A percentile compares a stretch with the other conserved stretches of the same genome.
These are phyloP conservation scores for Aspergillus sp. DNA, from an alignment of 2,329 filamentous ascomycete genomes.

Conservation along the genomic window DNA sequence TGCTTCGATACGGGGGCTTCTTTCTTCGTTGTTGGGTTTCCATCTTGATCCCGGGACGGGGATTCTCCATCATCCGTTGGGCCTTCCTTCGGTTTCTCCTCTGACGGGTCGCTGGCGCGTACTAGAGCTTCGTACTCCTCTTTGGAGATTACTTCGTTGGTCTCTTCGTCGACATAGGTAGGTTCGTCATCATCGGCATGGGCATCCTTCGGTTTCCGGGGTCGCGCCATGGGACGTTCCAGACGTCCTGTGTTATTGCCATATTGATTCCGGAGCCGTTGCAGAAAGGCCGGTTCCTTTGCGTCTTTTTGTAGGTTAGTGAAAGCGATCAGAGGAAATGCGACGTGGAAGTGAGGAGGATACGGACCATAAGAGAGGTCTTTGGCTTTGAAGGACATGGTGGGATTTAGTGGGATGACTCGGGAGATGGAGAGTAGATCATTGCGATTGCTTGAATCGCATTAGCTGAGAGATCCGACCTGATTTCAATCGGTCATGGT, in stretches of 20 bases:
- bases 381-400: slow-evolving; percentile 44
- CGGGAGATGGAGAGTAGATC: not conserved
- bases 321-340: slow-evolving; percentile 4
- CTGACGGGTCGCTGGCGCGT: slow-evolving; percentile 19
- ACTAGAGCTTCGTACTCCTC: slow-evolving; percentile 43
- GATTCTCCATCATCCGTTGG: slow-evolving; percentile 9
- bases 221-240: slow-evolving; percentile 35
- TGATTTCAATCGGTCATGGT: not conserved
- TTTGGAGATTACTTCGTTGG: slow-evolving; percentile 44
- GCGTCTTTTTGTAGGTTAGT: slow-evolving; percentile 28
- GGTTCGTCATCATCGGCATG: slow-evolving; percentile 44
- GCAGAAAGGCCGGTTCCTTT: slow-evolving; percentile 44
- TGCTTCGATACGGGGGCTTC: slow-evolving; percentile 28
- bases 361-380: slow-evolving; percentile 43
- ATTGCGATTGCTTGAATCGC: not conserved
- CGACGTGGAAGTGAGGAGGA: not conserved
- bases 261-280: slow-evolving; percentile 40
- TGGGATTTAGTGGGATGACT: not conserved
- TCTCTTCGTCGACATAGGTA: slow-evolving; percentile 45
- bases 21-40: slow-evolving; percentile 12
- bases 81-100: slow-evolving; percentile 11
- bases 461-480: too few relatives aligned
- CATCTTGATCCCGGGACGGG: slow-evolving; percentile 11
- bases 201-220: slow-evolving; percentile 34
- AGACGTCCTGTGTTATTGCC: slow-evolving; percentile 35